Conservation (phyloP, 306 rosid genomes). For the Purshia tridentata region DNA sequence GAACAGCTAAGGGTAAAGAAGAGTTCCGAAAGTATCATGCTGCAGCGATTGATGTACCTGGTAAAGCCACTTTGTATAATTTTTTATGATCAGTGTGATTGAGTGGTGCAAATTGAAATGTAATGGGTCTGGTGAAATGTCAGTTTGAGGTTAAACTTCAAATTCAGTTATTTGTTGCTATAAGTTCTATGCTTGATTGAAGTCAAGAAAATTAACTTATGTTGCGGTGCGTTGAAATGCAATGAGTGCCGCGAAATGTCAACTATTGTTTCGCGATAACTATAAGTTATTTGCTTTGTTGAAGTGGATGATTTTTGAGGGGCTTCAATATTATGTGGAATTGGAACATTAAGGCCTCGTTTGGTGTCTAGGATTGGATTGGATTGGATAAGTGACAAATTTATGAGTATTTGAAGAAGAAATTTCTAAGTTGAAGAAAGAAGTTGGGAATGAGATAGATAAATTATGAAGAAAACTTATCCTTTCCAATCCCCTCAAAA, state of each 20-base stretch:
- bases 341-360: too few species aligned
- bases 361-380: too few species aligned
- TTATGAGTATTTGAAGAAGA: too few species aligned
- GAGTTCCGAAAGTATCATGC: conserved; percentile 82
- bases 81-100: neutral
- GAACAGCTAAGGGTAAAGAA: conserved; percentile 75
- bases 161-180: neutral
- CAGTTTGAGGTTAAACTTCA: neutral
- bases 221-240: neutral
- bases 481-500: too few species aligned
- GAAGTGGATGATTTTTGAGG: too few species aligned
- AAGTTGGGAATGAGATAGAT: too few species aligned
- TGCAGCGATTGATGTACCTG: conserved; percentile 83
- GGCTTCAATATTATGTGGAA: too few species aligned
- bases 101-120: neutral
- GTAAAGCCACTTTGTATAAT: conserved; percentile 27
- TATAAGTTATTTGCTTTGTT: neutral
- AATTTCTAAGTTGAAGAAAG: too few species aligned
- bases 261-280: neutral
- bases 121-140: neutral
- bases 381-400: too few species aligned
- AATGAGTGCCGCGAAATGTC: too few species aligned
- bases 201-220: neutral
- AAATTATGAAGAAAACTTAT: too few species aligned
- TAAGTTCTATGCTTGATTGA: neutral